Evolutionary conservation across 2,329 filamentous ascomycete genomes (phyloP), one percentile per base, ranked within the genome.

Genomic region (Ceratocystis colombiana): DNA sequence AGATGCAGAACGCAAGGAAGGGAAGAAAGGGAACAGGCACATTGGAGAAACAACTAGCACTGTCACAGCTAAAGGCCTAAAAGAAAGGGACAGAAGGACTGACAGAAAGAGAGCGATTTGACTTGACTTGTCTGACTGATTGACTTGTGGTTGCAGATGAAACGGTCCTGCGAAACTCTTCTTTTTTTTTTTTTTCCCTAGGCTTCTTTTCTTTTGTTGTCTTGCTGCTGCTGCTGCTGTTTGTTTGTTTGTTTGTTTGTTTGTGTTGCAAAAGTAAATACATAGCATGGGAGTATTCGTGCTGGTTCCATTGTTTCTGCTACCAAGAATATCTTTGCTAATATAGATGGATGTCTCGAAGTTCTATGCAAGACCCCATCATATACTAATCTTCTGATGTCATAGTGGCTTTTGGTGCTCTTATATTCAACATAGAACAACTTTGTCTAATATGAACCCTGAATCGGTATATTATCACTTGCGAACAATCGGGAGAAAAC

Each of bases 191-290:
- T 20, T 12, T 59, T 59, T 1, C 30, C n/a, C n/a, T 59, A 8
- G 17, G 8, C 22, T 30, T 17, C 3, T 8, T 37, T 25, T 37
- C 12, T 59, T 5, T 8, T 59, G 12, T 33, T 33, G 15, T 59
- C 20, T 25, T 53, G 1, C 3, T 8, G 12, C 20, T 28, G 48
- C 5, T 22, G 5, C 1, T 20, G 20, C 1, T 20, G 1, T 30
- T 37, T 59, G 28, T 37, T 57, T 57, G 17, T 57, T 30, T 59
- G 15, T 33, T 59, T 59, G 28, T 59, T 59, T 59, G 55, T 59
- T 59, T 59, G 28, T 17, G 28, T 37, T 59, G 55, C 28, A 59
- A 59, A 59, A 37, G 25, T 33, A 59, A 59, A 22, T 8, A 55
- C 7, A 53, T 6, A 7, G 48, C n/a, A 20, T 12, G 48, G 4